Evolutionary conservation across 139 green algal genomes (phyloP), one percentile per base, ranked within the genome.

Genomic region (Chlamydomonas incerta): DNA sequence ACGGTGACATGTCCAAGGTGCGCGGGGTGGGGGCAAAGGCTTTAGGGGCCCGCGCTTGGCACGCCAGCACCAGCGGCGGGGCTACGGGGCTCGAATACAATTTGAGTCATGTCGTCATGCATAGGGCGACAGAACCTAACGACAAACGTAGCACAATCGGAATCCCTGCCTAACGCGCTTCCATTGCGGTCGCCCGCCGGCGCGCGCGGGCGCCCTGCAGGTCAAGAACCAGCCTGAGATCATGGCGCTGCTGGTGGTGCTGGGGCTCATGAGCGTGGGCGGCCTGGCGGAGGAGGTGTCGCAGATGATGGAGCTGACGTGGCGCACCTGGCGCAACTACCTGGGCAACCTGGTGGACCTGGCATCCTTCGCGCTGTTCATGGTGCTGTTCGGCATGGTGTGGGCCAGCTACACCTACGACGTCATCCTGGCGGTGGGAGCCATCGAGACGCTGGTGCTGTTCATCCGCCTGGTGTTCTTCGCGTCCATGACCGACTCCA

Each of bases 401-500:
- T 85, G 79, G 79, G 33, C 47, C 24, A 33, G 3, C 11, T 76
- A 41, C 79, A 63, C 20, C 9, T 85, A 85, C 47, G 46, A 67
- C 33, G 65, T 69, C 13, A 85, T 85, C 65, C 55, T 86, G 68
- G 68, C 67, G 13, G 68, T 86, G 33, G 68, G 80, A 34, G 52
- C 80, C 21, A 62, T 86, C 0, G 80, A 86, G 55, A 79, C 80
- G 68, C 68, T 86, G 35, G 68, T 86, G 68, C 67, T 86, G 52
- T 86, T 86, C 26, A 41, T 86, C 3, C 80, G 80, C 33, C 67
- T 86, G 52, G 80, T 86, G 50, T 86, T 86, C 68, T 86, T 86
- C 80, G 80, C 80, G 14, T 72, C 68, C 80, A 86, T 86, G 80
- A 86, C 80, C 29, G 80, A 86, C 80, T 72, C 52, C 68, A 86